These are phyloP conservation scores for Phaffia rhodozyma DNA, from an alignment of 1,284 basidiomycete genomes.

Conservation along the genomic window DNA sequence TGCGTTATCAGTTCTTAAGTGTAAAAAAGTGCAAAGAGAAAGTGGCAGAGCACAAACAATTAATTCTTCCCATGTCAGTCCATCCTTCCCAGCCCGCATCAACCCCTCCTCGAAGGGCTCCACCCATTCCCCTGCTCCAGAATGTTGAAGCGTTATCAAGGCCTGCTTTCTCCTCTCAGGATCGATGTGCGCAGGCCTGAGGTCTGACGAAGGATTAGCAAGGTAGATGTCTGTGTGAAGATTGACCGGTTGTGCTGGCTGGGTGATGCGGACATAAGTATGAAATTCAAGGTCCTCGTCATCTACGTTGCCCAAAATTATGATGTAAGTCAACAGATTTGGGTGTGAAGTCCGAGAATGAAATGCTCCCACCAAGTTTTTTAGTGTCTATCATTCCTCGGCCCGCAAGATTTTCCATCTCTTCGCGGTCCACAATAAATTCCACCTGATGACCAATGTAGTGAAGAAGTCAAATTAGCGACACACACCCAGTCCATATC, in stretches of 20 bases:
- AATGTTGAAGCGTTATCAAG: slow-evolving; percentile 6
- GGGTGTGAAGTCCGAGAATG: not conserved
- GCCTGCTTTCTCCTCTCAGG: no score
- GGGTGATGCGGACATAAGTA: slow-evolving; percentile 43
- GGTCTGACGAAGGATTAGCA: not conserved
- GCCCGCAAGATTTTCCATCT: slow-evolving; percentile 49
- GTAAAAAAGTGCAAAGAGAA: no score
- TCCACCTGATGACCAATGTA: slow-evolving; percentile 42
- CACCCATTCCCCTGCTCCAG: slow-evolving; percentile 34
- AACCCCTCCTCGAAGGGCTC: slow-evolving; percentile 39
- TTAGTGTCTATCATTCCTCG: slow-evolving; percentile 50
- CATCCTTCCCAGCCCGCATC: slow-evolving; percentile 38
- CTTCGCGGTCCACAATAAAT: slow-evolving; percentile 51
- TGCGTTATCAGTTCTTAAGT: no score
- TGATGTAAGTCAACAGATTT: not conserved
- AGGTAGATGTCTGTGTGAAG: not conserved
- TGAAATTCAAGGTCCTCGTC: slow-evolving; percentile 63
- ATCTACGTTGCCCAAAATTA: slow-evolving; percentile 38
- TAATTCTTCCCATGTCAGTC: slow-evolving; percentile 42
- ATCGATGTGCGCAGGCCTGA: no score
- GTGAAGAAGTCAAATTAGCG: not conserved
- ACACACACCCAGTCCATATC: no score
- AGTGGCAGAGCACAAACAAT: no score
- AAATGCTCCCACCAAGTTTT: slow-evolving; percentile 50
- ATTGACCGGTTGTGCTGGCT: not conserved